Conservation (phyloP, 768 basidiomycete genomes). For the Goffeauzyma gilvescens region DNA sequence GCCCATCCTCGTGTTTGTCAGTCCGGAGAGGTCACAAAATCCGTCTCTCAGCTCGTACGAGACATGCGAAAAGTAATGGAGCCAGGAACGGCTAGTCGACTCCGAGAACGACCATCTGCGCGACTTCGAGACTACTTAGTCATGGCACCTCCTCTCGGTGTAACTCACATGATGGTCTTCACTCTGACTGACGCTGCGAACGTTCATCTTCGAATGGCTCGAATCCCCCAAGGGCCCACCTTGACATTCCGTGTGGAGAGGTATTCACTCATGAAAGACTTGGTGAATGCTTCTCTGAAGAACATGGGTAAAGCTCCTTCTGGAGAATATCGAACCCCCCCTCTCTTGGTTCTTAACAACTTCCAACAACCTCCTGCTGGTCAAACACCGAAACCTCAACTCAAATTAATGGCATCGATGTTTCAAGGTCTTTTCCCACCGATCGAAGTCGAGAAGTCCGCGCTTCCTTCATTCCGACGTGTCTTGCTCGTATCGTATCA, state of each 20-base stretch:
- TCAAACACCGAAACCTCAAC: constrained; percentile 55
- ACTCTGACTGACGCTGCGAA: constrained; percentile 56
- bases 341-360: constrained; percentile 71
- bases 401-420: constrained; percentile 79
- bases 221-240: constrained; percentile 76
- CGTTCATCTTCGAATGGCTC: constrained; percentile 53
- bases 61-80: constrained; percentile 94
- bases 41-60: constrained; percentile 68
- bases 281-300: constrained; percentile 26
- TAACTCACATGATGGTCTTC: constrained; percentile 83
- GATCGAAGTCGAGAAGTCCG: constrained; percentile 50
- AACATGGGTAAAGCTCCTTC: constrained; percentile 31
- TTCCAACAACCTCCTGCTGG: constrained; percentile 36
- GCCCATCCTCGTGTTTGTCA: no score
- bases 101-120: constrained; percentile 83
- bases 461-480: constrained; percentile 46
- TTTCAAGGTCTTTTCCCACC: constrained; percentile 95
- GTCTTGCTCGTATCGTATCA: constrained; percentile 88
- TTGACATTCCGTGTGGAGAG: constrained; percentile 80
- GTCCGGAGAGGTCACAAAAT: constrained; percentile 77
- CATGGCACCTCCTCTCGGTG: constrained; percentile 72
- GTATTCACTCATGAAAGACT: constrained; percentile 64
- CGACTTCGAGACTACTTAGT: constrained; percentile 60
- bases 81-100: constrained; percentile 81
- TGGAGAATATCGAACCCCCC: constrained; percentile 58